Evolutionary conservation across 2,329 filamentous ascomycete species (phyloP), one percentile per base, ranked within the genome.

Genomic region (Pyrenophora tritici-repentis): DNA sequence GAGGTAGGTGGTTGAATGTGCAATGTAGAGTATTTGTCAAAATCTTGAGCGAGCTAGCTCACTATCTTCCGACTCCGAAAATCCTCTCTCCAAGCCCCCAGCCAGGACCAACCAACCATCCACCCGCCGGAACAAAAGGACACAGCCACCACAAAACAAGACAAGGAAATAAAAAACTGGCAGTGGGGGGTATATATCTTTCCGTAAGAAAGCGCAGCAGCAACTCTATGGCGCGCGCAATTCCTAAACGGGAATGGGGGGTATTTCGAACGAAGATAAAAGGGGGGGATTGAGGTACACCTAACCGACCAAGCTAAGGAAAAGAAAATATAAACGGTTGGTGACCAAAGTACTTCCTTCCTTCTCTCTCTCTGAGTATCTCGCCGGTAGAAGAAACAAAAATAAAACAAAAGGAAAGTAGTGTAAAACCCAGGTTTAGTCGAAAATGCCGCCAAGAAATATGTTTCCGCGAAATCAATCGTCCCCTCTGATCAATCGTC

Each of bases 121-220:
- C 22, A 24, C 22, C 22, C 22, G 8, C 22, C 22, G 22, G 22
- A 24, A 24, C 22, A 24, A 24, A 24, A 24, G 22, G 22, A 24
- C 22, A 24, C 22, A n/a, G n/a, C n/a, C n/a, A 20, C 18, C 18
- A 20, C 8, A 24, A 24, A 9, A 9, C 22, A 24, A 24, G 22
- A 20, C 22, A 24, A 24, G 22, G 8, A 7, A 24, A 24, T 7
- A 9, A 50, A 36, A 36, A 31, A 47, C 18, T 20, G 39, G 47
- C 55, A 63, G 63, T 64, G 53, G 63, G 70, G 70, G 68, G 67
- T 73, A 72, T 73, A 45, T 14, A 38, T 45, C 70, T 62, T 68
- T 29, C 26, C 26, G 26, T 12, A 13, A 29, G 26, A 20, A 18
- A 6, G 18, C 18, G 33, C 33, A 12, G 34, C 34, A 20, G 34